phyloP scores from a whole-genome alignment of 2,329 filamentous ascomycete genomes.

The Ascochyta rabiei region DNA sequence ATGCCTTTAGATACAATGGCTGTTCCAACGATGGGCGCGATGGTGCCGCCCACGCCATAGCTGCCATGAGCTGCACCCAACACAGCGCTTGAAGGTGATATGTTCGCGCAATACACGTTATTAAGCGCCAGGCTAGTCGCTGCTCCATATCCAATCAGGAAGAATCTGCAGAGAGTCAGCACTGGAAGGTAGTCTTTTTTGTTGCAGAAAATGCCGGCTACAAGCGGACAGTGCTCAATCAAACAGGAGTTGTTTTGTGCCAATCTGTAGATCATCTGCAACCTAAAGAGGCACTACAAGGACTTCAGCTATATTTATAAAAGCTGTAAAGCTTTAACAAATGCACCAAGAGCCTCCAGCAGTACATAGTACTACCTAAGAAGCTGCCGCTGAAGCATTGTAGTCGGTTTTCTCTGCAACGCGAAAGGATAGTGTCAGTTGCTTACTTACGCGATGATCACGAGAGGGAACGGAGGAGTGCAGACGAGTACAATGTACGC shows the following conservation, averaged over 20 bases:
- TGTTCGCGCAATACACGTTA: conserved; percentile 63
- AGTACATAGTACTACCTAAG: too few species aligned
- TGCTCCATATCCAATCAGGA: conserved; percentile 64
- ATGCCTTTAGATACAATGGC: conserved; percentile 67
- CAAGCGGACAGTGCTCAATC: too few species aligned
- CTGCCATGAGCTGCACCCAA: conserved; percentile 70
- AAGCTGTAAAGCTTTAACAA: too few species aligned
- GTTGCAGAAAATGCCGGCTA: too few species aligned
- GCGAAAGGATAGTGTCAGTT: not conserved
- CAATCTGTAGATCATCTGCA: too few species aligned
- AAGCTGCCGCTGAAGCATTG: too few species aligned
- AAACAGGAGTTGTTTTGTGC: too few species aligned
- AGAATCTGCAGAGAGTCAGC: conserved; percentile 58
- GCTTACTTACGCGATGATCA: conserved; percentile 59
- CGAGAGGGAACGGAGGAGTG: conserved; percentile 71
- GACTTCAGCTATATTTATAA: too few species aligned
- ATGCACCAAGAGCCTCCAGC: too few species aligned
- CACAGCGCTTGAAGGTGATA: conserved; percentile 58
- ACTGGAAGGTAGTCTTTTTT: too few species aligned
- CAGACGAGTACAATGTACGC: conserved; percentile 70
- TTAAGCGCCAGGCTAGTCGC: conserved; percentile 60
- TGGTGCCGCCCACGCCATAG: conserved; percentile 59
- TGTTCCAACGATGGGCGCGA: conserved; percentile 77
- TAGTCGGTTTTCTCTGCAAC: too few species aligned
- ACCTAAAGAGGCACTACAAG: too few species aligned